A percentile compares a stretch with the other conserved stretches of the same genome.
phyloP scores from a whole-genome alignment of 352 stramenopile species.

The Phytopythium mirpurense region DNA sequence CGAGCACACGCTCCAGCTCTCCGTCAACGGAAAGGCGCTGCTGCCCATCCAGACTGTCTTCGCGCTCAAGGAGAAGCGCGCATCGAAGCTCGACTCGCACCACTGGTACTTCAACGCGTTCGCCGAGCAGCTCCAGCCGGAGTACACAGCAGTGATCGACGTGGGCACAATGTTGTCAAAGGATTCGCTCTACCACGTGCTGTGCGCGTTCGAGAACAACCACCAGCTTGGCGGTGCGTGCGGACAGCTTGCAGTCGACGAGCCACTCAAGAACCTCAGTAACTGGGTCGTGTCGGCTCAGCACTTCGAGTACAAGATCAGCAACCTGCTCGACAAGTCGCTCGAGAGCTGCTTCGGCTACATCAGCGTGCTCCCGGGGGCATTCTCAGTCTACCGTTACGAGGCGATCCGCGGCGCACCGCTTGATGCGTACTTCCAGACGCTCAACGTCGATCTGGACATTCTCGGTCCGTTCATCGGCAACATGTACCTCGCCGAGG shows the following conservation, averaged over 20 bases:
- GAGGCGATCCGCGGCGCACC: constrained; percentile 75
- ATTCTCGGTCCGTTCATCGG: constrained; percentile 77
- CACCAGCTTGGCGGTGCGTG: constrained; percentile 77
- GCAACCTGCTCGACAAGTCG: constrained; percentile 85
- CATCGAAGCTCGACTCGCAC: constrained; percentile 82
- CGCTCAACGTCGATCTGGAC: constrained; percentile 71
- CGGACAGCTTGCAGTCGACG: constrained; percentile 74
- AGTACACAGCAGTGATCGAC: constrained; percentile 82
- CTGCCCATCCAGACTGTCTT: constrained; percentile 76
- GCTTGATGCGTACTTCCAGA: constrained; percentile 84
- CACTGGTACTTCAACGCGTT: constrained; percentile 85
- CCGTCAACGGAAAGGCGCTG: constrained; percentile 60
- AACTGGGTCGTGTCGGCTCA: constrained; percentile 87
- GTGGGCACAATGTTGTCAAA: constrained; percentile 84
- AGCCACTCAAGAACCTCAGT: constrained; percentile 78
- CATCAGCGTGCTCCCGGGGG: constrained; percentile 81
- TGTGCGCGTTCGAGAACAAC: constrained; percentile 76
- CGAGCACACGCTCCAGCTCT: constrained; percentile 78
- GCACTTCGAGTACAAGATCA: constrained; percentile 90
- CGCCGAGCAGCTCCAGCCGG: constrained; percentile 75
- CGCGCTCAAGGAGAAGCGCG: constrained; percentile 77
- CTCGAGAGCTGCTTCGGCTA: constrained; percentile 85
- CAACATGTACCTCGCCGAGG: constrained; percentile 89
- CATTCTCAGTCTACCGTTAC: constrained; percentile 83
- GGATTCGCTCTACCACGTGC: constrained; percentile 67